These are phyloP conservation scores for Aspergillus hiratsukae DNA, from an alignment of 2,329 filamentous ascomycete species.

Conservation along the genomic window DNA sequence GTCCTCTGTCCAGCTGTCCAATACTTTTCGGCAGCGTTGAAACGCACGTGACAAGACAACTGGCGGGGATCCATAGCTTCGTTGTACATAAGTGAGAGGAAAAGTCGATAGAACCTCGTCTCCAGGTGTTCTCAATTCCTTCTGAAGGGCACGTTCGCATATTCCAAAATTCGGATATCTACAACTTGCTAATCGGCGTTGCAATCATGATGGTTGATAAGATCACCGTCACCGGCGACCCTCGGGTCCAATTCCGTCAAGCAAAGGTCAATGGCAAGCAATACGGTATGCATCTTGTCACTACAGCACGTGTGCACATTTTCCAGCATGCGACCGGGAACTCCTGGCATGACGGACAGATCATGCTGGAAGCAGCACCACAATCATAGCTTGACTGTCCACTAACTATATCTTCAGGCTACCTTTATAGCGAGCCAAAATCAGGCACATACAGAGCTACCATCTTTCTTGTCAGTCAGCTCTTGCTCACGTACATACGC, in stretches of 20 bases:
- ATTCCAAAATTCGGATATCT: neutral
- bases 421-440: slow-evolving; percentile 49
- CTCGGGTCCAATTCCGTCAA: slow-evolving; percentile 61
- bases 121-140: slow-evolving; percentile 1
- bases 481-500: neutral
- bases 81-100: slow-evolving; percentile 8
- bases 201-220: slow-evolving; percentile 54
- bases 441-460: slow-evolving; percentile 45
- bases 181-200: neutral
- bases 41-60: slow-evolving; percentile 17
- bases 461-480: slow-evolving; percentile 47
- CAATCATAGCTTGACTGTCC: neutral
- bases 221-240: slow-evolving; percentile 59
- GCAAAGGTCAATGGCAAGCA: slow-evolving; percentile 63
- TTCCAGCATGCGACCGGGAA: neutral
- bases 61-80: slow-evolving; percentile 12
- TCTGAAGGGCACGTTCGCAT: neutral
- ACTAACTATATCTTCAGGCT: slow-evolving; percentile 35
- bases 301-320: neutral
- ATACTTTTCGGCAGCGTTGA: slow-evolving; percentile 1
- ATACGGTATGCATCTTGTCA: slow-evolving; percentile 50
- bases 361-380: neutral
- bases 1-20: neutral
- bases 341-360: neutral
- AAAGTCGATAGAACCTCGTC: neutral